Evolutionary conservation across 148 eudicot species (phyloP).

Genomic region (Drosera capensis): DNA sequence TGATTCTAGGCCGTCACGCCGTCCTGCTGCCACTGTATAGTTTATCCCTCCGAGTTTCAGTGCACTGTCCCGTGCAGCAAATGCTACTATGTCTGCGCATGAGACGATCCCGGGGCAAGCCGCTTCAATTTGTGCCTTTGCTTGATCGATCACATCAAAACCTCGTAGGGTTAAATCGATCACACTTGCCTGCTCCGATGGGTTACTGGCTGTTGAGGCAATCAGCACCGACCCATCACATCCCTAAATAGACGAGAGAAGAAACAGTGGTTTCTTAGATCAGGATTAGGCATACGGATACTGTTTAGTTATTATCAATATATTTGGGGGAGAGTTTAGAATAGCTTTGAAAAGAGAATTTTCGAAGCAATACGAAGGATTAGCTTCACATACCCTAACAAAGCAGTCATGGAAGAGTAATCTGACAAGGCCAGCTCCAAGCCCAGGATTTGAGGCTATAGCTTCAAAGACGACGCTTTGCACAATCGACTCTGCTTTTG

Average conservation of each 20-base stretch:
- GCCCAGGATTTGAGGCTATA: conserved; percentile 15
- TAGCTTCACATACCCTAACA: conserved; percentile 44
- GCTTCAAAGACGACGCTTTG: conserved; percentile 17
- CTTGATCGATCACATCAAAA: too few species aligned
- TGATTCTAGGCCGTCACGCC: conserved; percentile 34
- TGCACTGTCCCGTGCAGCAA: conserved; percentile 35
- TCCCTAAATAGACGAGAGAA: too few species aligned
- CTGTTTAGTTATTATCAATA: too few species aligned
- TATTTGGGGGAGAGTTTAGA: too few species aligned
- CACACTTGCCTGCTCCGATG: conserved; percentile 10
- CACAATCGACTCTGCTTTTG: conserved; percentile 22
- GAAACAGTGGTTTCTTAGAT: too few species aligned
- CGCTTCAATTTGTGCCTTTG: too few species aligned
- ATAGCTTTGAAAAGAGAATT: too few species aligned
- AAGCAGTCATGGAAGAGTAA: conserved; percentile 39
- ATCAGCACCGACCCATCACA: conserved; percentile 22
- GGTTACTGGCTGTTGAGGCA: conserved; percentile 9
- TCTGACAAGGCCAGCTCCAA: conserved; percentile 30
- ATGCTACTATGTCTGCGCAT: conserved; percentile 31
- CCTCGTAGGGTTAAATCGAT: conserved; percentile 20
- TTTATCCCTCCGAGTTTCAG: conserved; percentile 9
- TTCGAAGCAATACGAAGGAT: neutral
- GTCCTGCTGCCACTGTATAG: conserved; percentile 26
- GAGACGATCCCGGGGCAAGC: too few species aligned
- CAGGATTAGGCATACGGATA: too few species aligned